These are phyloP conservation scores for Datisca glomerata DNA, from an alignment of 306 rosid species.

Conservation along the genomic window DNA sequence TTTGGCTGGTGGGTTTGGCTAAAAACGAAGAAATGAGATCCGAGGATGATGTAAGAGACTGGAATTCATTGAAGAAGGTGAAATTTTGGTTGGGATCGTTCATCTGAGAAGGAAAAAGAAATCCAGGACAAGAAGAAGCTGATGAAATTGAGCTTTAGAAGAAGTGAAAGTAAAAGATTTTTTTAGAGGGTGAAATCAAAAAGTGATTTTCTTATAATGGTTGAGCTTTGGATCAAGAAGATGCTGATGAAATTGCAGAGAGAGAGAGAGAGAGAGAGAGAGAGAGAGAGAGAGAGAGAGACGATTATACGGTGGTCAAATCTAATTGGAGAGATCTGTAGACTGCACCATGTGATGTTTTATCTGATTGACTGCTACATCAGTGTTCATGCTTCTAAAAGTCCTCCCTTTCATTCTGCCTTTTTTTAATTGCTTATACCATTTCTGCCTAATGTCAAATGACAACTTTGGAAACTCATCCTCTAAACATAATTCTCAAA, in stretches of 20 bases:
- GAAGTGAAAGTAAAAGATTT: not conserved
- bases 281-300: conserved; percentile 16
- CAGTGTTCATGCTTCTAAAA: too few species aligned
- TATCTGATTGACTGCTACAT: not conserved
- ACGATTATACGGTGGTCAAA: conserved; percentile 2
- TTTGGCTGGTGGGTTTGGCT: too few species aligned
- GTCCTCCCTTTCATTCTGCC: too few species aligned
- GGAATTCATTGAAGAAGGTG: not conserved
- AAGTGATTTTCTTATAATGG: not conserved
- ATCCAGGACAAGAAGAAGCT: not conserved
- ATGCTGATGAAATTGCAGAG: conserved; percentile 9
- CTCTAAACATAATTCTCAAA: too few species aligned
- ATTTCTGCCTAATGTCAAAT: too few species aligned
- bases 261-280: conserved; percentile 13
- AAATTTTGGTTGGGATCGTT: not conserved
- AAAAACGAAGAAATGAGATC: conserved; percentile 19
- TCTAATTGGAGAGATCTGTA: too few species aligned
- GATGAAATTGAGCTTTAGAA: not conserved
- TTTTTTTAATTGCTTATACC: too few species aligned
- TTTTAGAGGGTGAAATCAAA: not conserved
- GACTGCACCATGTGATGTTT: not conserved
- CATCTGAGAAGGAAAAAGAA: not conserved
- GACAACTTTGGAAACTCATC: too few species aligned
- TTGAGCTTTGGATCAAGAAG: conserved; percentile 14
- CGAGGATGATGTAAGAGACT: conserved; percentile 18